Base-by-base conservation (phyloP, 352 stramenopile species). In the Phytophthora pluvialis region DNA sequence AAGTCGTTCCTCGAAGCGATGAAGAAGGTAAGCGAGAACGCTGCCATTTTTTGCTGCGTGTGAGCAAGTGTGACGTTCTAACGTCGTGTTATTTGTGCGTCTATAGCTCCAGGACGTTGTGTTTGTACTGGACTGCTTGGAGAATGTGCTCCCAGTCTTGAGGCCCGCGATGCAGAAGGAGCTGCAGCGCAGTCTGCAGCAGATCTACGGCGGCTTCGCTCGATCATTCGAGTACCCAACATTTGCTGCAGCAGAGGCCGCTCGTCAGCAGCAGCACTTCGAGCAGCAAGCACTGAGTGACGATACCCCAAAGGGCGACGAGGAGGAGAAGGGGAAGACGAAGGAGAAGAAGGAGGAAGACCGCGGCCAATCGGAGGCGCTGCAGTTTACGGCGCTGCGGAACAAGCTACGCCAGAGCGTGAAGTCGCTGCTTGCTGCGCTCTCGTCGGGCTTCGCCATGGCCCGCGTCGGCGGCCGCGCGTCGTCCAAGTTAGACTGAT, bases 371-470 rank as follows among this genome's bases (percentile, higher is more conserved):
- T 63, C 67, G 1, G 75, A 81, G 55, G 57, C 50, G 45, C 29
- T 77, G 52, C 75, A 78, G 45, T 80, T 81, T 55, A 50, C 64
- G 13, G 50, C 66, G 15, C 50, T 81, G 32, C 69, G 70, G 18
- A 79, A 81, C 46, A 78, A 77, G 35, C 36, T 84, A 47, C 72
- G 75, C 2, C 73, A 79, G 49, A 71, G 56, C 25, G 33, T 70
- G 3, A 84, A 84, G 66, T 66, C 66, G 15, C 42, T 84, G 7
- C 33, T 84, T 26, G 32, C 73, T 29, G 56, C 56, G 33, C 38
- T 69, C 10, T 57, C 65, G 11, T 57, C 60, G 11, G 64, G 45
- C 12, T 39, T 35, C 36, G 33, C 49, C 36, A 64, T 60, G 31
- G 32, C 16, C 13, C 12, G 43, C 16, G 15, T 36, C 12, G 50